These are phyloP conservation scores for Cladosporium austrohemisphaericum DNA, from an alignment of 2,329 filamentous ascomycete species.

Conservation along the genomic window DNA sequence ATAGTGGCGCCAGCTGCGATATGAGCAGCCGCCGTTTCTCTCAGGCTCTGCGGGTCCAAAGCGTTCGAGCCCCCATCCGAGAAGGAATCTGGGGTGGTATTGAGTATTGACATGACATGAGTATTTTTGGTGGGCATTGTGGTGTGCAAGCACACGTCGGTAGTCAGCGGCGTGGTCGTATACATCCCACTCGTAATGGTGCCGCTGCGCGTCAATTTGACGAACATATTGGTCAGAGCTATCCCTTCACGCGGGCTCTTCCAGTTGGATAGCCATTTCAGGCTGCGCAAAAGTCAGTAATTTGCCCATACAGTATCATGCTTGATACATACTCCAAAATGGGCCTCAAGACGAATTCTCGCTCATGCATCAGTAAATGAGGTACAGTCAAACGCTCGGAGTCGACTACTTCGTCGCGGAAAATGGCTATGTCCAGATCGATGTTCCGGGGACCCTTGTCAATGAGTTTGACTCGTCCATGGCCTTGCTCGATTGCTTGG, in stretches of 20 bases:
- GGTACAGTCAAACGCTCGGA: slow-evolving; percentile 77
- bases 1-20: slow-evolving; percentile 72
- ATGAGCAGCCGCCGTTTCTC: slow-evolving; percentile 57
- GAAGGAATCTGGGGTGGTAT: slow-evolving; percentile 94
- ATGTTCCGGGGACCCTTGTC: slow-evolving; percentile 95
- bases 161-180: no score
- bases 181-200: no score
- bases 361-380: slow-evolving; percentile 78
- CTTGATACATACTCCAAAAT: slow-evolving; percentile 63
- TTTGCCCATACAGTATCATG: neutral
- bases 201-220: no score
- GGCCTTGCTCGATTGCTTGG: slow-evolving; percentile 74
- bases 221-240: neutral
- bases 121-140: slow-evolving; percentile 44
- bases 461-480: slow-evolving; percentile 78
- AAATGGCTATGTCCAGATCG: slow-evolving; percentile 87
- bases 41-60: slow-evolving; percentile 47
- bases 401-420: slow-evolving; percentile 62
- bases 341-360: slow-evolving; percentile 89
- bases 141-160: slow-evolving; percentile 16
- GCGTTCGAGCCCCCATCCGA: slow-evolving; percentile 76
- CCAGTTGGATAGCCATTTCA: neutral
- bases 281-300: neutral
- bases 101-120: slow-evolving; percentile 88
- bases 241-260: neutral